Evolutionary conservation across 2,329 filamentous ascomycete species (phyloP).

Genomic region (Beauveria australis): DNA sequence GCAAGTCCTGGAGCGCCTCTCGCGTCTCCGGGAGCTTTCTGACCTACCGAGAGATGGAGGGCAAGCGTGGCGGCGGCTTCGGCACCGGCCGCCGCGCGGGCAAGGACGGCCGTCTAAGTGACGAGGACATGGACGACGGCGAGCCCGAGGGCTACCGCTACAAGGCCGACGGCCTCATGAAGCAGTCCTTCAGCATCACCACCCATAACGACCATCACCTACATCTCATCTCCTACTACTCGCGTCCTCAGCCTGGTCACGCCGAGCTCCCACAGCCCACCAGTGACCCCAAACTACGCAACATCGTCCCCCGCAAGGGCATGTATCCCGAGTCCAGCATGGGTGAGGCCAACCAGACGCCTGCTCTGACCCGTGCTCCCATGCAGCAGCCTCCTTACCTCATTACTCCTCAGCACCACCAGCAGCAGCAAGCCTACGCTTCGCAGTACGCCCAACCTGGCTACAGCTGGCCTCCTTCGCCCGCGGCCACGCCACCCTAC

Average conservation of each 20-base stretch:
- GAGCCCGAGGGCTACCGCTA: constrained; percentile 89
- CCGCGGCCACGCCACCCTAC: constrained; percentile 46
- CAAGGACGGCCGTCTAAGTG: constrained; percentile 71
- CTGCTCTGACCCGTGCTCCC: constrained; percentile 70
- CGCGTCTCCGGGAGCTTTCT: constrained; percentile 95
- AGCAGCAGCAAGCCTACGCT: constrained; percentile 27
- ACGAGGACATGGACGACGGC: constrained; percentile 76
- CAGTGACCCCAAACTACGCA: constrained; percentile 67
- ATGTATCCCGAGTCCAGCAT: constrained; percentile 97
- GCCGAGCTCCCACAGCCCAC: constrained; percentile 73
- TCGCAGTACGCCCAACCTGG: constrained; percentile 35
- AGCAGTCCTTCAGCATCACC: constrained; percentile 98
- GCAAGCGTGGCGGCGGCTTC: constrained; percentile 81
- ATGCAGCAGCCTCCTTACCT: constrained; percentile 42
- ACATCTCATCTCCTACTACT: constrained; percentile 96
- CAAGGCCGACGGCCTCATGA: constrained; percentile 96
- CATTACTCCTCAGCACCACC: constrained; percentile 26
- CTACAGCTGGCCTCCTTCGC: constrained; percentile 49
- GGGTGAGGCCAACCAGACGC: constrained; percentile 72
- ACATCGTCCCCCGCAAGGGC: constrained; percentile 81
- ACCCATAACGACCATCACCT: constrained; percentile 83
- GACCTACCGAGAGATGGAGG: constrained; percentile 98
- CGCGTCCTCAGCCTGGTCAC: constrained; percentile 65
- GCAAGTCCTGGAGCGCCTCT: constrained; percentile 98
- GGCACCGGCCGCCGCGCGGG: constrained; percentile 49